These are phyloP conservation scores for Zymoseptoria ardabiliae DNA, from an alignment of 2,329 filamentous ascomycete genomes.

Conservation along the genomic window DNA sequence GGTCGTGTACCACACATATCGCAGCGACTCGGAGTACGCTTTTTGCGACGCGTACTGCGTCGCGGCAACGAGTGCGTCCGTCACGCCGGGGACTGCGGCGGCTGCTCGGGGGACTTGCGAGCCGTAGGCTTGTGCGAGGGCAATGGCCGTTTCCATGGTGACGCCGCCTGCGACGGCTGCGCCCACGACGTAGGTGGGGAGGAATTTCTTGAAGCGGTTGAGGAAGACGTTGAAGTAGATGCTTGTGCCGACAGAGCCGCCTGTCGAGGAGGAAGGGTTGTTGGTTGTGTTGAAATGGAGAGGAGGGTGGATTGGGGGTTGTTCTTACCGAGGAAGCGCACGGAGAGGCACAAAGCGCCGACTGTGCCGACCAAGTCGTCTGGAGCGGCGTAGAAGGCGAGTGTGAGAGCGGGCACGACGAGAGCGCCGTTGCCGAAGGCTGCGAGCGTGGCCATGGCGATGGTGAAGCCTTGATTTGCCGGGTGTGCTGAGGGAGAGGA, in stretches of 20 bases:
- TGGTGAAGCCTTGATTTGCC: constrained; percentile 21
- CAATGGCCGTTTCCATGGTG: constrained; percentile 4
- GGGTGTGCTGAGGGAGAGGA: constrained; percentile 18
- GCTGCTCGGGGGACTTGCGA: constrained; percentile 17
- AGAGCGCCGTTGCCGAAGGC: constrained; percentile 60
- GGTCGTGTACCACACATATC: constrained; percentile 20
- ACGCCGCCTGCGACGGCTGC: constrained; percentile 32
- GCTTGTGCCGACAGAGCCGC: constrained; percentile 46
- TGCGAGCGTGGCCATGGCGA: constrained; percentile 51
- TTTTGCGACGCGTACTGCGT: constrained; percentile 17
- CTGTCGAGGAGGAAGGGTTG: not conserved
- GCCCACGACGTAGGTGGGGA: constrained; percentile 44
- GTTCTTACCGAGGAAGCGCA: constrained; percentile 53
- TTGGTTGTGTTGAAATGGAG: not conserved
- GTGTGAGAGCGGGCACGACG: constrained; percentile 58
- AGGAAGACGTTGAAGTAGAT: constrained; percentile 47
- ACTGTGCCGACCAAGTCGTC: constrained; percentile 63
- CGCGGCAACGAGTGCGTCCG: constrained; percentile 7
- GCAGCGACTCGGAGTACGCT: constrained; percentile 16
- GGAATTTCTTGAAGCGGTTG: constrained; percentile 39
- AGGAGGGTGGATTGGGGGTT: not conserved
- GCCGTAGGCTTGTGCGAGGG: constrained; percentile 11
- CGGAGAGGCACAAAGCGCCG: constrained; percentile 57
- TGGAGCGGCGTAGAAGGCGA: constrained; percentile 55
- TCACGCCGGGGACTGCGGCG: constrained; percentile 10